Percentiles rank a stretch among this genome's conserved stretches.
phyloP scores from a whole-genome alignment of 2,329 filamentous ascomycete genomes.

The Pezicula rhizophila region DNA sequence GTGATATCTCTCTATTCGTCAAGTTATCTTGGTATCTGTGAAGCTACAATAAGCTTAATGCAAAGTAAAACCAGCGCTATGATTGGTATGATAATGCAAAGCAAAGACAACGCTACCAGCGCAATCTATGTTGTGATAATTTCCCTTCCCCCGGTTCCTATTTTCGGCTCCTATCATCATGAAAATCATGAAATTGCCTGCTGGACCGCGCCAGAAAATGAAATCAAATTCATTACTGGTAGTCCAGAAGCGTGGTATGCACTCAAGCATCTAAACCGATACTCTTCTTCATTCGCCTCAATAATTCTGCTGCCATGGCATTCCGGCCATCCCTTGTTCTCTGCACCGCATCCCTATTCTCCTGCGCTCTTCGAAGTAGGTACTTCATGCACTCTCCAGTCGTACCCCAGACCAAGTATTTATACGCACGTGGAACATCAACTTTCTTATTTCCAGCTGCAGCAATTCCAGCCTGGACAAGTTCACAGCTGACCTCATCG shows the following conservation, averaged over 20 bases:
- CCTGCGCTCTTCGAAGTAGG: constrained; percentile 59
- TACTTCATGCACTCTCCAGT: constrained; percentile 78
- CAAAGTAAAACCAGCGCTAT: too few relatives aligned
- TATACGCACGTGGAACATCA: constrained; percentile 51
- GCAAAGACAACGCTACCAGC: too few relatives aligned
- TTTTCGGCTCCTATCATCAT: too few relatives aligned
- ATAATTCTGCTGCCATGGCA: constrained; percentile 57
- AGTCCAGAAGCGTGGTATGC: not conserved
- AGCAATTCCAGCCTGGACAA: constrained; percentile 27
- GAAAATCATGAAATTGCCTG: too few relatives aligned
- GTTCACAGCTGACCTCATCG: constrained; percentile 75
- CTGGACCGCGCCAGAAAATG: not conserved
- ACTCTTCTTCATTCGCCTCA: constrained; percentile 43
- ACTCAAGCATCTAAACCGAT: constrained; percentile 26
- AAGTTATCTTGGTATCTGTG: too few relatives aligned
- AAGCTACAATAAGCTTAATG: too few relatives aligned
- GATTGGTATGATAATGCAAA: too few relatives aligned
- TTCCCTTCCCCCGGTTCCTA: too few relatives aligned
- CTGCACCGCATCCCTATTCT: constrained; percentile 67
- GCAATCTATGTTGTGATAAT: too few relatives aligned
- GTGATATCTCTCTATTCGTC: too few relatives aligned
- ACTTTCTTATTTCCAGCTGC: constrained; percentile 26
- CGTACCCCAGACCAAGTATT: constrained; percentile 65
- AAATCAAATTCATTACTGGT: not conserved
- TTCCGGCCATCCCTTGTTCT: constrained; percentile 55